Percentiles rank a stretch among this genome's conserved stretches.
These are phyloP conservation scores for Andrographis paniculata DNA, from an alignment of 305 asterid genomes.

Conservation along the genomic window DNA sequence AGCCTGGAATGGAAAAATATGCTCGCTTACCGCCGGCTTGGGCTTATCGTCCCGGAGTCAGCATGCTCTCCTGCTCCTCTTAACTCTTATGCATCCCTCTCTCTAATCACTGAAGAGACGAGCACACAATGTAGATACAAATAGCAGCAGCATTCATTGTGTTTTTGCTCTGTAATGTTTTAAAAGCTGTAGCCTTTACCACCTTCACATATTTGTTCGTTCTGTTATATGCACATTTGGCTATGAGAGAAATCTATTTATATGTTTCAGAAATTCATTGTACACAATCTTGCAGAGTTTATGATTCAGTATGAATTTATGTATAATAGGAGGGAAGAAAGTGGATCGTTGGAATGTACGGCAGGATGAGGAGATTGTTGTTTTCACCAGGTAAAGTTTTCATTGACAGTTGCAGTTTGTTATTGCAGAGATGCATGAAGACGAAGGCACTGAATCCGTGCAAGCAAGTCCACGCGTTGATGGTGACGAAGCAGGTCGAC, in stretches of 20 bases:
- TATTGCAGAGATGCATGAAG: conserved; percentile 45
- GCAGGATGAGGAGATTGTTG: conserved; percentile 16
- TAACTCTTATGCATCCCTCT: conserved; percentile 21
- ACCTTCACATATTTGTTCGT: no score
- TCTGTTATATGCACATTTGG: no score
- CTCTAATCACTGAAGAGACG: neutral
- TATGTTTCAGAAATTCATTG: neutral
- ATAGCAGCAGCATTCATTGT: neutral
- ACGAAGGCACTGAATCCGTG: conserved; percentile 33
- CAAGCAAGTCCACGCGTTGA: conserved; percentile 50
- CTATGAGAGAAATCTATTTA: neutral
- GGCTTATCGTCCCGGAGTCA: conserved; percentile 98
- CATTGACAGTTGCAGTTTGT: conserved; percentile 21
- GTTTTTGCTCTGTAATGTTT: neutral
- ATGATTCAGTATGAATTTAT: no score
- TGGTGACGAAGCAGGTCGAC: conserved; percentile 30
- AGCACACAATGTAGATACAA: neutral
- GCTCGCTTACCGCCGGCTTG: conserved; percentile 98
- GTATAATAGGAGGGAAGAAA: neutral
- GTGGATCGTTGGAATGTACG: neutral
- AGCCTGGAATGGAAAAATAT: conserved; percentile 94
- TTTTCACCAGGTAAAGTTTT: conserved; percentile 17
- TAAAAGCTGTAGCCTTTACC: neutral
- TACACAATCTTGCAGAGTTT: no score
- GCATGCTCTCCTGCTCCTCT: conserved; percentile 99